Conservation (phyloP, 257 asterid species). For the Scutellaria minor region DNA sequence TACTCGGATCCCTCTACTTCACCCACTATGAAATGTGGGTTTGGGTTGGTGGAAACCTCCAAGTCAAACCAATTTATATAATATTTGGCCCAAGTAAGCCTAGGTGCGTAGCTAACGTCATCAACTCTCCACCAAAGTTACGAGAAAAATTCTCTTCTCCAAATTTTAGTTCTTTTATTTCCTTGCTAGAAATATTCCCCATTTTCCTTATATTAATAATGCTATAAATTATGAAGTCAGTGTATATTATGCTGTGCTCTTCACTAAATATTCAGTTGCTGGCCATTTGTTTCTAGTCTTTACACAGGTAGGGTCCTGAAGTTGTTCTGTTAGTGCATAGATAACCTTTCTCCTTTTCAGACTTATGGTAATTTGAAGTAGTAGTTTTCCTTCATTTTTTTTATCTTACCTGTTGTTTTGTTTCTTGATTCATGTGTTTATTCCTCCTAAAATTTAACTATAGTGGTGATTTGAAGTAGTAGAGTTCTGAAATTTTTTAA, state of each 20-base stretch:
- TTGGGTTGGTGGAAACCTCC: no score
- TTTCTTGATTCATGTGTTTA: no score
- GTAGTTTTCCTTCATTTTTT: no score
- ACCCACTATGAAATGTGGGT: no score
- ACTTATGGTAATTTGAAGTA: neutral
- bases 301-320: conserved; percentile 5
- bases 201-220: neutral
- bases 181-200: neutral
- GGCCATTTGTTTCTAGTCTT: neutral
- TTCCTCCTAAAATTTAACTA: no score
- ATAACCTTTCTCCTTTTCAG: conserved; percentile 19
- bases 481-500: conserved; percentile 1
- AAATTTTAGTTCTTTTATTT: neutral
- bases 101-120: neutral
- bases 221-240: neutral
- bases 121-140: neutral
- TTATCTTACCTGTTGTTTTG: no score
- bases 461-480: no score
- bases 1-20: no score
- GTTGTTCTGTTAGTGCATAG: conserved; percentile 5
- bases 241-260: conserved; percentile 3
- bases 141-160: neutral
- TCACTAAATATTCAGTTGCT: conserved; percentile 8
- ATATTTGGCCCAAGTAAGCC: no score
- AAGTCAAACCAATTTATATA: no score